Conservation (phyloP, 1,284 basidiomycete genomes). For the Apiotrichum montevideense region DNA sequence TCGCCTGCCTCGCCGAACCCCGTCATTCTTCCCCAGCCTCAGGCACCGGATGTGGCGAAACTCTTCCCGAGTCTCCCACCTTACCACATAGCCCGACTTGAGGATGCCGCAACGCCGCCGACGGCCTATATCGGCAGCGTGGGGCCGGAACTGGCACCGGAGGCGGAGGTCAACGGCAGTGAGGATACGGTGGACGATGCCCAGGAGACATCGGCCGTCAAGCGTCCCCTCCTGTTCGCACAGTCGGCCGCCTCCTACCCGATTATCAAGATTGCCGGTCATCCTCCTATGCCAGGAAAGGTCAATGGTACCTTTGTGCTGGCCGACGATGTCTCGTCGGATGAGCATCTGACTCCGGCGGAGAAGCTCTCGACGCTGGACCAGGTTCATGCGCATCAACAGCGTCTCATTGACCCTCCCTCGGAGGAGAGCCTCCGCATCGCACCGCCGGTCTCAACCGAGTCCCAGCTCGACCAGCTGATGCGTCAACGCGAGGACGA, state of each 20-base stretch:
- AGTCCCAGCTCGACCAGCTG: conserved; percentile 1
- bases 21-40: conserved; percentile 46
- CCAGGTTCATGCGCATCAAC: conserved; percentile 20
- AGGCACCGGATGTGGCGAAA: conserved; percentile 1
- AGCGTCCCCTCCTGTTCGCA: conserved; percentile 34
- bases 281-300: conserved; percentile 23
- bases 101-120: conserved; percentile 22
- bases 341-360: conserved; percentile 20
- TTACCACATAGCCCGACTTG: background rate
- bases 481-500: background rate
- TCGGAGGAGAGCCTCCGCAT: conserved; percentile 3
- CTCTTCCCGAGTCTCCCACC: conserved; percentile 1
- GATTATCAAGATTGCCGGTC: conserved; percentile 31
- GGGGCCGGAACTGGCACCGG: conserved; percentile 23
- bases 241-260: conserved; percentile 43
- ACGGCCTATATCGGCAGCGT: conserved; percentile 40
- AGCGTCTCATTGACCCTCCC: conserved; percentile 38
- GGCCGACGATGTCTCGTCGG: conserved; percentile 30
- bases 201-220: background rate
- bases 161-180: background rate
- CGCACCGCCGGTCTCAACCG: background rate
- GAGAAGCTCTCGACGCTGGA: conserved; percentile 1
- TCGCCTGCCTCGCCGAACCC: conserved; percentile 33
- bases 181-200: background rate
- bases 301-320: conserved; percentile 40